Conservation (phyloP, 2,329 filamentous ascomycete genomes). For the Alternaria angustiovoidea region DNA sequence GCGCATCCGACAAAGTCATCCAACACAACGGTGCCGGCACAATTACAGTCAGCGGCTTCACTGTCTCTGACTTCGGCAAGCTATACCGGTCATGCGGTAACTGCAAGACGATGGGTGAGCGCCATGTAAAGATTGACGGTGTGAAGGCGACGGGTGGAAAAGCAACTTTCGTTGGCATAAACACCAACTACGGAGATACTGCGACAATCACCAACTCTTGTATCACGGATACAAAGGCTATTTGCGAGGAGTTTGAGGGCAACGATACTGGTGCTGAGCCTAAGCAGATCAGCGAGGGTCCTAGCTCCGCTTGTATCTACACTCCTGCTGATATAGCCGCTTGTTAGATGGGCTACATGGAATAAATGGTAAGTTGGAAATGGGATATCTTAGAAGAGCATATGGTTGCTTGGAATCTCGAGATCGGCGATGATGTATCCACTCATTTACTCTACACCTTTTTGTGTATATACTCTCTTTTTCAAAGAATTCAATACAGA, state of each 20-base stretch:
- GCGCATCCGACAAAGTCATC: conserved; percentile 53
- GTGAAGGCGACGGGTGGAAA: conserved; percentile 55
- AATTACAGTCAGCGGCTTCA: conserved; percentile 50
- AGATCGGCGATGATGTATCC: background rate
- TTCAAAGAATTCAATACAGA: background rate
- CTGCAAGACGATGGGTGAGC: conserved; percentile 57
- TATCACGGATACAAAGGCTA: conserved; percentile 37
- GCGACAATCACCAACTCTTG: conserved; percentile 54
- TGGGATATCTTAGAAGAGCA: background rate
- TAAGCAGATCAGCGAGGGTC: conserved; percentile 36
- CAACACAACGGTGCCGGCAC: conserved; percentile 55
- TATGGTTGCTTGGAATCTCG: background rate
- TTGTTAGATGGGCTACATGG: conserved; percentile 21
- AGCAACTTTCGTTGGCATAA: conserved; percentile 57
- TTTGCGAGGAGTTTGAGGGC: conserved; percentile 48
- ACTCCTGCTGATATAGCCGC: conserved; percentile 28
- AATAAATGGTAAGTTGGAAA: background rate
- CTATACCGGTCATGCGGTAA: conserved; percentile 60
- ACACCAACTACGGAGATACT: conserved; percentile 60
- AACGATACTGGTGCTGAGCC: conserved; percentile 41
- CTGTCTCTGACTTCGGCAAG: conserved; percentile 49
- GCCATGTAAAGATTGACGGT: conserved; percentile 57
- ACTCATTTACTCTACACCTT: background rate
- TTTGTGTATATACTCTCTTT: conserved; percentile 4
- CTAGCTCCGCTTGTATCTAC: conserved; percentile 24